These are phyloP conservation scores for Suhomyces terraborum DNA, from an alignment of 1,139 yeast species.

Conservation along the genomic window DNA sequence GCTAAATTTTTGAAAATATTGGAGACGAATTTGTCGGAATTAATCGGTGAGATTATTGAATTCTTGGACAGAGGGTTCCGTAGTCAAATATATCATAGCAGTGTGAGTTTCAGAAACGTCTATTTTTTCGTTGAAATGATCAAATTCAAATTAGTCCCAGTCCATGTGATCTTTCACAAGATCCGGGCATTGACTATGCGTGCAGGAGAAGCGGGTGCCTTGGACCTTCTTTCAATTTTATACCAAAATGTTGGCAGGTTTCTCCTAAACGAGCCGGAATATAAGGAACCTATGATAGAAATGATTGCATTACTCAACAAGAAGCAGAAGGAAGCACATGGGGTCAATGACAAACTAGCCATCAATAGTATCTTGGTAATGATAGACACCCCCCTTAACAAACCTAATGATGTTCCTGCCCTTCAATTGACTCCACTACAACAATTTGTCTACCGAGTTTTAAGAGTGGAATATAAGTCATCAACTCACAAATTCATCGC, in stretches of 20 bases:
- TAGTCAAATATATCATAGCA: constrained; percentile 55
- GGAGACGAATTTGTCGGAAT: constrained; percentile 61
- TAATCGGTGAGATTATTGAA: constrained; percentile 57
- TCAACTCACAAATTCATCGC: constrained; percentile 38
- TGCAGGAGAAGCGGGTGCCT: constrained; percentile 55
- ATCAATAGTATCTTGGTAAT: constrained; percentile 60
- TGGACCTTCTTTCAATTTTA: constrained; percentile 64
- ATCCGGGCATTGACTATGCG: constrained; percentile 57
- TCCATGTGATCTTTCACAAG: constrained; percentile 70
- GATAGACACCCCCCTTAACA: constrained; percentile 59
- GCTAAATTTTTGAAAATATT: constrained; percentile 52
- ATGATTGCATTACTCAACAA: constrained; percentile 60
- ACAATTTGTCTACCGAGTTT: constrained; percentile 50
- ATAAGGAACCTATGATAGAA: constrained; percentile 58
- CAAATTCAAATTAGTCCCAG: constrained; percentile 76
- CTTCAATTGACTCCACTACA: constrained; percentile 41
- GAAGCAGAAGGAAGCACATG: constrained; percentile 48
- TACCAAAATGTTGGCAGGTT: constrained; percentile 72
- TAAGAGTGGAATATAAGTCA: constrained; percentile 52
- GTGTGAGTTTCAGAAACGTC: constrained; percentile 56
- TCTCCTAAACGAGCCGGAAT: constrained; percentile 62
- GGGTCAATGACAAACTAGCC: constrained; percentile 61
- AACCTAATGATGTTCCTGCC: constrained; percentile 23
- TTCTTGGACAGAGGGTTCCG: constrained; percentile 63
- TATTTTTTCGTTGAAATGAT: constrained; percentile 72